These are phyloP conservation scores for Pyrenula massariospora DNA, from an alignment of 495 filamentous ascomycete species.

Conservation along the genomic window DNA sequence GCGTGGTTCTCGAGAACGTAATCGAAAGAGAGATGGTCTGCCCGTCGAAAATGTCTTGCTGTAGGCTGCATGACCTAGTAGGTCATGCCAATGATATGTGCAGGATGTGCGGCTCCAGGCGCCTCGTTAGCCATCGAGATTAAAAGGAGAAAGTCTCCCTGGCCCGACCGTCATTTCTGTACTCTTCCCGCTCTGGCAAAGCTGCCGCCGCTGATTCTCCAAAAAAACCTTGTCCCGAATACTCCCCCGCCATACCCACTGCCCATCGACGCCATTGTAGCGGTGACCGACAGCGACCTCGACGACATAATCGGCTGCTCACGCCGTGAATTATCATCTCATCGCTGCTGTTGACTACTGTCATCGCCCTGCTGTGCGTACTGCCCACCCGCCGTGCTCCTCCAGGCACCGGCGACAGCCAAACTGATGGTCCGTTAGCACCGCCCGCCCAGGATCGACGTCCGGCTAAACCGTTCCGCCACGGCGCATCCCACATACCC, in stretches of 20 bases:
- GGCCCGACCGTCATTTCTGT: neutral
- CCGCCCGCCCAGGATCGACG: neutral
- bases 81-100: slow-evolving; percentile 42
- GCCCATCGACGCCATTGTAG: neutral
- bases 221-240: neutral
- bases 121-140: slow-evolving; percentile 8
- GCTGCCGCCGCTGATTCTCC: neutral
- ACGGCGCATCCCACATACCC: neutral
- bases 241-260: neutral
- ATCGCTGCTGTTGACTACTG: neutral
- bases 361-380: neutral
- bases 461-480: neutral
- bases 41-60: neutral
- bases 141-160: slow-evolving; percentile 4
- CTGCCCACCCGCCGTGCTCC: too few species aligned
- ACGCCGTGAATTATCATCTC: too few species aligned
- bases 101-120: slow-evolving; percentile 17
- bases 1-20: neutral
- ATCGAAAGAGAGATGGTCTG: neutral
- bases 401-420: neutral
- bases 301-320: too few species aligned
- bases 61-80: slow-evolving; percentile 32
- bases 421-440: neutral
- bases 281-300: neutral
- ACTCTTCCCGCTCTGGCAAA: neutral